Percentiles rank a stretch among this genome's conserved stretches.
Conservation (phyloP, 495 filamentous ascomycete genomes). For the Staphylotrichum longicolle region DNA sequence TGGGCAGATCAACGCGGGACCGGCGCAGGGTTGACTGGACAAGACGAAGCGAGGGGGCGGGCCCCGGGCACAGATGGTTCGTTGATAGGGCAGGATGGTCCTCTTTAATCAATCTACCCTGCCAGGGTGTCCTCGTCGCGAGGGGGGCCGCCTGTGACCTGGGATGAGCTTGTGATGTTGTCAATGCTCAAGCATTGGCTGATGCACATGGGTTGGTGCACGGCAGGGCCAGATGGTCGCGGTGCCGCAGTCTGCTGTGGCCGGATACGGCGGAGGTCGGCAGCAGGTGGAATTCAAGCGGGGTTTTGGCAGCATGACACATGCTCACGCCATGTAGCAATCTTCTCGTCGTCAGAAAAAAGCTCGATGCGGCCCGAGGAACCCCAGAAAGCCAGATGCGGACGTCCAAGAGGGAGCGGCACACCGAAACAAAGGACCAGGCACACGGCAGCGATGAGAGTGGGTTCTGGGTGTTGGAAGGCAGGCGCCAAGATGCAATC, state of each 20-base stretch:
- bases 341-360: no score
- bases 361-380: not conserved
- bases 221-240: not conserved
- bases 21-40: slow-evolving; percentile 2
- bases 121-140: not conserved
- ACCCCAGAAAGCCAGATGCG: not conserved
- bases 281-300: slow-evolving; percentile 5
- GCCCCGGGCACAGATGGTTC: not conserved
- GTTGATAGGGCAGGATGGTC: not conserved
- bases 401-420: slow-evolving; percentile 1
- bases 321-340: slow-evolving; percentile 8
- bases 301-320: slow-evolving; percentile 13
- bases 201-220: not conserved
- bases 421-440: not conserved
- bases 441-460: not conserved
- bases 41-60: slow-evolving; percentile 8
- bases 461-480: slow-evolving; percentile 3
- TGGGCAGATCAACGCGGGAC: slow-evolving; percentile 15
- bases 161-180: not conserved
- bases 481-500: not conserved
- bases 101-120: not conserved
- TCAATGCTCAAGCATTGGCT: no score
- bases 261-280: slow-evolving; percentile 22
- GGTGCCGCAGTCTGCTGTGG: not conserved
- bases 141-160: not conserved